phyloP scores from a whole-genome alignment of 257 asterid genomes.

The Fraxinus pennsylvanica region DNA sequence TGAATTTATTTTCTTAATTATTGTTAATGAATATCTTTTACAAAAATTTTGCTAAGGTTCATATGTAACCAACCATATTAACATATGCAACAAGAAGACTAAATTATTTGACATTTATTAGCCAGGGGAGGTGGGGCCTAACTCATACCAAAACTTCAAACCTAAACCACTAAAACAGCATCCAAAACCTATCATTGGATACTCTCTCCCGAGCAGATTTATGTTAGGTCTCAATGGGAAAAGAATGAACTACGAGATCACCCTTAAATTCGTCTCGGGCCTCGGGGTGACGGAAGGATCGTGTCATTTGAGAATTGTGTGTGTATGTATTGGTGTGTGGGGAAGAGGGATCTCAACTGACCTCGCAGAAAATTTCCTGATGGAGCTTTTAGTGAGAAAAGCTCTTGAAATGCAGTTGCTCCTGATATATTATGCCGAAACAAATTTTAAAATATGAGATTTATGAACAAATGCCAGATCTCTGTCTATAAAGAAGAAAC shows the following conservation, averaged over 20 bases:
- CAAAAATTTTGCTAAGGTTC: neutral
- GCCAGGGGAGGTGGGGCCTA: neutral
- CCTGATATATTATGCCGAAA: conserved; percentile 23
- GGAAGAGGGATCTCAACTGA: neutral
- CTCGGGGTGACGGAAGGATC: neutral
- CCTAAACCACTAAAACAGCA: neutral
- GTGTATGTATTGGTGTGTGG: neutral
- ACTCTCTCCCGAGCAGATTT: neutral
- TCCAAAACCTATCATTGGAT: too few relatives aligned
- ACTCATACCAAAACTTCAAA: neutral
- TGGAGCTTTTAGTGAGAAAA: conserved; percentile 21
- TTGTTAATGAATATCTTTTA: neutral
- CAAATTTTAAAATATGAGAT: neutral
- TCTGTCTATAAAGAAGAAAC: neutral
- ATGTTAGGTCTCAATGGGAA: neutral
- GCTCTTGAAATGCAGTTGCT: conserved; percentile 24
- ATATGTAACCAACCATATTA: too few relatives aligned
- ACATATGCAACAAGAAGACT: too few relatives aligned
- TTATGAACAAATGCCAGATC: conserved; percentile 19
- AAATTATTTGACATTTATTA: neutral
- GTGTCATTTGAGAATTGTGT: neutral
- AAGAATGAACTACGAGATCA: too few relatives aligned
- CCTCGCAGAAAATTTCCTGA: conserved; percentile 45
- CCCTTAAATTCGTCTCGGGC: neutral
- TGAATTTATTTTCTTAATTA: neutral